A percentile compares a stretch with the other conserved stretches of the same genome.
phyloP scores from a whole-genome alignment of 2,329 filamentous ascomycete genomes.

The Colletotrichum sp. region DNA sequence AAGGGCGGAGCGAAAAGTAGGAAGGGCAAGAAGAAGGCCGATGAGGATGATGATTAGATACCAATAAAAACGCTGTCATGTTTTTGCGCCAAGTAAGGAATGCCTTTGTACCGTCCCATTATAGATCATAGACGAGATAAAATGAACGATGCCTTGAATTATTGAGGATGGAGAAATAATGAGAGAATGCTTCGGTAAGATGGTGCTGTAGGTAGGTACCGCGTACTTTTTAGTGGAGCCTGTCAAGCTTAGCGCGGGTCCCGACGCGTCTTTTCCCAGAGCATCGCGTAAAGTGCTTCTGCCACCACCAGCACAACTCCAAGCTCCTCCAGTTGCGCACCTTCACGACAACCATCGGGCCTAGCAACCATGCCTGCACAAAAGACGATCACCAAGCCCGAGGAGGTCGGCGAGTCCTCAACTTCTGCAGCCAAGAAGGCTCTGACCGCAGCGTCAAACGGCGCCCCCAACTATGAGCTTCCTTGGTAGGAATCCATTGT shows the following conservation, averaged over 20 bases:
- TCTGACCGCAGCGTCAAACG: constrained; percentile 54
- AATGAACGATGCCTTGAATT: neutral
- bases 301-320: neutral
- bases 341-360: neutral
- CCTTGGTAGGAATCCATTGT: constrained; percentile 67
- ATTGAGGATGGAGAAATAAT: neutral
- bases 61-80: neutral
- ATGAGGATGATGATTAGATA: constrained; percentile 29
- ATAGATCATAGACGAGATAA: neutral
- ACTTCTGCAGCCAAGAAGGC: constrained; percentile 63
- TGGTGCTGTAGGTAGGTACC: neutral
- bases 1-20: constrained; percentile 71
- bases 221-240: neutral
- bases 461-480: constrained; percentile 70
- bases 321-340: neutral
- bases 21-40: constrained; percentile 58
- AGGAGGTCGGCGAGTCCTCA: constrained; percentile 66
- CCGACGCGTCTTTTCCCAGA: constrained; percentile 18
- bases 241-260: neutral
- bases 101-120: neutral
- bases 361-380: constrained; percentile 12
- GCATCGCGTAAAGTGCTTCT: constrained; percentile 22
- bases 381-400: constrained; percentile 56
- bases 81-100: neutral
- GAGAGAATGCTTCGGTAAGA: neutral